Conservation (phyloP, 768 basidiomycete species). For the Saitozyma sp. region DNA sequence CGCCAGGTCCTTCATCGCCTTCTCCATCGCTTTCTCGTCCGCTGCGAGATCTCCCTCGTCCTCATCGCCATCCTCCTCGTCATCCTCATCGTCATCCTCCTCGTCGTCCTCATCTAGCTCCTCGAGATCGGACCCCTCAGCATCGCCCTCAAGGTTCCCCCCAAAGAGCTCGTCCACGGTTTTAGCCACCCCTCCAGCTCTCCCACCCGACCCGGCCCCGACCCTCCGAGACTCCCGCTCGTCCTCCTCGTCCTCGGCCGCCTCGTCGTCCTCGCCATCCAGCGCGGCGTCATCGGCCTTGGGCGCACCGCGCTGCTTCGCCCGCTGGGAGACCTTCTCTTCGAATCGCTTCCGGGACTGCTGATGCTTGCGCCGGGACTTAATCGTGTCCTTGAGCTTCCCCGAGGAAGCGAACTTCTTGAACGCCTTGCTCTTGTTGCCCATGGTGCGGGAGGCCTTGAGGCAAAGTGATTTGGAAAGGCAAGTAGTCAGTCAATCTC, state of each 20-base stretch:
- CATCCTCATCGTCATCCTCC: slow-evolving; percentile 47
- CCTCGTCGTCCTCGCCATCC: slow-evolving; percentile 47
- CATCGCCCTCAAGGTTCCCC: slow-evolving; percentile 18
- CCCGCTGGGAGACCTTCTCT: slow-evolving; percentile 58
- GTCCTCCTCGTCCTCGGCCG: slow-evolving; percentile 51
- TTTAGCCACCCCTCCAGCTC: slow-evolving; percentile 39
- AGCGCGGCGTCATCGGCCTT: slow-evolving; percentile 27
- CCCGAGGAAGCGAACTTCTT: slow-evolving; percentile 87
- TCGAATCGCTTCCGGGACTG: slow-evolving; percentile 71
- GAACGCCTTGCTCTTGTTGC: slow-evolving; percentile 73
- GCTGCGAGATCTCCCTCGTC: slow-evolving; percentile 70
- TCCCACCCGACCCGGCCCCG: slow-evolving; percentile 27
- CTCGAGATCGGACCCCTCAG: slow-evolving; percentile 27
- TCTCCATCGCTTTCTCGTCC: slow-evolving; percentile 66
- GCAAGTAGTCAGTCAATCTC: neutral
- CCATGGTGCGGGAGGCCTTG: slow-evolving; percentile 28
- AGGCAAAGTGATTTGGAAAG: neutral
- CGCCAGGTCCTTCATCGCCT: slow-evolving; percentile 81
- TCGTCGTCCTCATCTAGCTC: slow-evolving; percentile 37
- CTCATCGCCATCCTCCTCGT: slow-evolving; percentile 61
- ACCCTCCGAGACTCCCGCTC: slow-evolving; percentile 43
- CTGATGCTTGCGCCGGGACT: slow-evolving; percentile 77
- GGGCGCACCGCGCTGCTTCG: slow-evolving; percentile 49
- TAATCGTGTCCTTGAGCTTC: slow-evolving; percentile 80
- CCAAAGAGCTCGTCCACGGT: slow-evolving; percentile 47